Conservation (phyloP, 2,329 filamentous ascomycete genomes). For the Cladorrhinum sp. region DNA sequence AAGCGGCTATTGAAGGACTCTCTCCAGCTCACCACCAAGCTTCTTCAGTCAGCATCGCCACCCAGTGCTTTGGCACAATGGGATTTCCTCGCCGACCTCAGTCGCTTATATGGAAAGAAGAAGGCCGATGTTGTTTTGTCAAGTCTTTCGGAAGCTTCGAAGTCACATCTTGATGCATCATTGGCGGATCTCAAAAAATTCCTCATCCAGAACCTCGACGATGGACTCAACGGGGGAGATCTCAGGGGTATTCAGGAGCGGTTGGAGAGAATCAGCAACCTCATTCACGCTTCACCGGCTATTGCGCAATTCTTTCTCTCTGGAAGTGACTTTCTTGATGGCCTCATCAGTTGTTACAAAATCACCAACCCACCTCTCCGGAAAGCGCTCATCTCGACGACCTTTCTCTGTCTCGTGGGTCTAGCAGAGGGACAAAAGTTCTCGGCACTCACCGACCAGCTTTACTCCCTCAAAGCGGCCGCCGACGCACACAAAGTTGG, state of each 20-base stretch:
- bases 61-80: constrained; percentile 55
- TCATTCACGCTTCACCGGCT: constrained; percentile 60
- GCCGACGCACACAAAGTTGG: constrained; percentile 62
- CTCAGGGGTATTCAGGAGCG: constrained; percentile 52
- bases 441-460: constrained; percentile 74
- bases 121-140: constrained; percentile 50
- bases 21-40: constrained; percentile 62
- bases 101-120: constrained; percentile 64
- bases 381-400: constrained; percentile 66
- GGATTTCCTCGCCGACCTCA: constrained; percentile 66
- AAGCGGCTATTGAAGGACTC: constrained; percentile 56
- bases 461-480: constrained; percentile 74
- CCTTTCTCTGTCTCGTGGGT: constrained; percentile 72
- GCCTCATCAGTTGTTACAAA: constrained; percentile 63
- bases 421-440: constrained; percentile 66
- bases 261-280: constrained; percentile 58
- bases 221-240: constrained; percentile 50
- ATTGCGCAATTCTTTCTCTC: constrained; percentile 66
- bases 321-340: constrained; percentile 84
- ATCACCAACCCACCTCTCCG: constrained; percentile 62
- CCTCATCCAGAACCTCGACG: constrained; percentile 62
- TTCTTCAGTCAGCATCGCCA: constrained; percentile 46
- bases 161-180: constrained; percentile 49
- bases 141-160: constrained; percentile 50
- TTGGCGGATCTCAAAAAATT: constrained; percentile 59